These are phyloP conservation scores for Nakaseomyces kungkrabaensis DNA, from an alignment of 1,139 yeast species.

Conservation along the genomic window DNA sequence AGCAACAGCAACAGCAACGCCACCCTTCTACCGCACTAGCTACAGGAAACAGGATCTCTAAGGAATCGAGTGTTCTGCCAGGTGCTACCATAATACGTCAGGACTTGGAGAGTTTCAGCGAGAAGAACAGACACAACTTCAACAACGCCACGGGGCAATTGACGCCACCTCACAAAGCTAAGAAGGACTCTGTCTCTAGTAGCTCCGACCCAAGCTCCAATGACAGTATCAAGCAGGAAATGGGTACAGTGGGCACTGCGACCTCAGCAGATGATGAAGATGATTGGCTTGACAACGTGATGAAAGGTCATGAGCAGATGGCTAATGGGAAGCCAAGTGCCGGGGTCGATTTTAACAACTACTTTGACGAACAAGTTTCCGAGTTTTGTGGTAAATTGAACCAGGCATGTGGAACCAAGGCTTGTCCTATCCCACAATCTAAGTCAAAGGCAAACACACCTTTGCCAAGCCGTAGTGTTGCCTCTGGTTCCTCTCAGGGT, in stretches of 20 bases:
- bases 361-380: conserved; percentile 39
- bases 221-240: conserved; percentile 4
- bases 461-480: neutral
- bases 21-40: neutral
- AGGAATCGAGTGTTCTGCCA: conserved; percentile 1
- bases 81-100: conserved; percentile 1
- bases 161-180: neutral
- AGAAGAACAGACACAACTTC: conserved; percentile 1
- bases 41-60: neutral
- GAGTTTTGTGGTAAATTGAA: conserved; percentile 68
- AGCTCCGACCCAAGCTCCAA: neutral
- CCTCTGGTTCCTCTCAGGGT: neutral
- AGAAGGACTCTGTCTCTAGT: neutral
- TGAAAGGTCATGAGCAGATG: conserved; percentile 1
- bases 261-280: conserved; percentile 4
- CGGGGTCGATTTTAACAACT: conserved; percentile 33
- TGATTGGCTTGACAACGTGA: conserved; percentile 21
- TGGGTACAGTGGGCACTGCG: conserved; percentile 11
- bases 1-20: neutral
- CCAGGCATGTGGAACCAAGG: conserved; percentile 77
- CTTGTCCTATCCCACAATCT: conserved; percentile 54
- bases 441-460: conserved; percentile 8
- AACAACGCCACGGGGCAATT: conserved; percentile 1
- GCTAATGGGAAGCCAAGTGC: neutral
- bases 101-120: conserved; percentile 1